These are phyloP conservation scores for Phytophthora litchii DNA, from an alignment of 352 stramenopile genomes.

Conservation along the genomic window DNA sequence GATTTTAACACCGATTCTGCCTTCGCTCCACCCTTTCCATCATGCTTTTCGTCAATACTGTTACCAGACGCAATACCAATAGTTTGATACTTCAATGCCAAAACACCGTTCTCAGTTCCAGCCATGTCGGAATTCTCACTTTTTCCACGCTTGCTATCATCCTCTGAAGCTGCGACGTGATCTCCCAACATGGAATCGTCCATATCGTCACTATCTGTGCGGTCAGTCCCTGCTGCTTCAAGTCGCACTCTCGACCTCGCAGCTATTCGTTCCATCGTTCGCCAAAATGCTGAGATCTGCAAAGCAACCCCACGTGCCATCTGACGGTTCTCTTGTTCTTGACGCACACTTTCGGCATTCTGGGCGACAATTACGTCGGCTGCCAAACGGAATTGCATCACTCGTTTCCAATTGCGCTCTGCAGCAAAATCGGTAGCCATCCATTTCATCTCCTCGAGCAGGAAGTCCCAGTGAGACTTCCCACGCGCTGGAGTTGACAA, in stretches of 20 bases:
- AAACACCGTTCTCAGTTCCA: constrained; percentile 9
- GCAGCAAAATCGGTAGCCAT: constrained; percentile 96
- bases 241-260: constrained; percentile 77
- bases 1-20: constrained; percentile 18
- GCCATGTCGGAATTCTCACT: constrained; percentile 18
- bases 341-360: constrained; percentile 70
- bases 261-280: constrained; percentile 85
- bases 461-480: constrained; percentile 92
- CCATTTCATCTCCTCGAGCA: constrained; percentile 97
- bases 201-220: constrained; percentile 11
- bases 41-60: constrained; percentile 17
- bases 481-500: constrained; percentile 52
- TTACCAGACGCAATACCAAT: constrained; percentile 36
- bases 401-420: constrained; percentile 96
- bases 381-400: constrained; percentile 65
- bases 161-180: constrained; percentile 15
- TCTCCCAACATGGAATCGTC: constrained; percentile 18
- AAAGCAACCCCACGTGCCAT: constrained; percentile 67
- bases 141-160: constrained; percentile 31
- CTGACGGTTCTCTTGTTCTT: constrained; percentile 70
- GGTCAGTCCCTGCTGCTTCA: constrained; percentile 42
- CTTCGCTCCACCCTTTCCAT: constrained; percentile 18
- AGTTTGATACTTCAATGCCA: constrained; percentile 49
- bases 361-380: constrained; percentile 66
- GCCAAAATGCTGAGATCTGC: constrained; percentile 84